These are phyloP conservation scores for Capsicum chinense DNA, from an alignment of 257 asterid genomes.

Conservation along the genomic window DNA sequence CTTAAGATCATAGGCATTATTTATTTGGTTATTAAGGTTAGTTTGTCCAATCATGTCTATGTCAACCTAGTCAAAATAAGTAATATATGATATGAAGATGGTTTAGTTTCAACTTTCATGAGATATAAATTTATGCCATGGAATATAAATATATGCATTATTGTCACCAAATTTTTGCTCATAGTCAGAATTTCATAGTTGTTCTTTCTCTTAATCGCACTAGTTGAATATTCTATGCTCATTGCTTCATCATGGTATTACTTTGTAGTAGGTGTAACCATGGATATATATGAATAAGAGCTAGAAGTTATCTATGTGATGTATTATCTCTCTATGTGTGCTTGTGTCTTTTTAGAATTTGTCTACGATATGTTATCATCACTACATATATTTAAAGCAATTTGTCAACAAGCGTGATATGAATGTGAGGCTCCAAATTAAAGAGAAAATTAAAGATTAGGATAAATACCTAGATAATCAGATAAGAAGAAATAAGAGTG, in stretches of 20 bases:
- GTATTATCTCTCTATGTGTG: background rate
- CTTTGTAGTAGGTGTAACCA: no score
- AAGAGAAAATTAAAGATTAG: background rate
- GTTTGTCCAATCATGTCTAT: conserved; percentile 16
- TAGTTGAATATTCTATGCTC: background rate
- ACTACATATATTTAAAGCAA: background rate
- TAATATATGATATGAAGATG: conserved; percentile 6
- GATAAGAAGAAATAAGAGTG: background rate
- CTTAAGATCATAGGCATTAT: background rate
- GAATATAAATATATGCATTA: background rate
- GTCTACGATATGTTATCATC: background rate
- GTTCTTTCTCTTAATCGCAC: background rate
- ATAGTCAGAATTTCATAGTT: background rate
- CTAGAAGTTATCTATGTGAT: background rate
- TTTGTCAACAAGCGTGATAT: background rate
- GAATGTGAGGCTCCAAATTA: background rate
- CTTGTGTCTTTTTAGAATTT: background rate
- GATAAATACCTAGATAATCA: background rate
- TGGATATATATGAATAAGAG: no score
- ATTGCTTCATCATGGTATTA: conserved; percentile 6
- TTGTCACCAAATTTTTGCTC: background rate
- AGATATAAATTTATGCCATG: background rate
- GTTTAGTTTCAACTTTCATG: background rate
- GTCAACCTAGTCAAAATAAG: background rate
- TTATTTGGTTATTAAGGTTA: conserved; percentile 15